Percentiles rank a stretch among this genome's conserved stretches.
These are phyloP conservation scores for Halophytophthora batemanensis DNA, from an alignment of 352 stramenopile species.

Conservation along the genomic window DNA sequence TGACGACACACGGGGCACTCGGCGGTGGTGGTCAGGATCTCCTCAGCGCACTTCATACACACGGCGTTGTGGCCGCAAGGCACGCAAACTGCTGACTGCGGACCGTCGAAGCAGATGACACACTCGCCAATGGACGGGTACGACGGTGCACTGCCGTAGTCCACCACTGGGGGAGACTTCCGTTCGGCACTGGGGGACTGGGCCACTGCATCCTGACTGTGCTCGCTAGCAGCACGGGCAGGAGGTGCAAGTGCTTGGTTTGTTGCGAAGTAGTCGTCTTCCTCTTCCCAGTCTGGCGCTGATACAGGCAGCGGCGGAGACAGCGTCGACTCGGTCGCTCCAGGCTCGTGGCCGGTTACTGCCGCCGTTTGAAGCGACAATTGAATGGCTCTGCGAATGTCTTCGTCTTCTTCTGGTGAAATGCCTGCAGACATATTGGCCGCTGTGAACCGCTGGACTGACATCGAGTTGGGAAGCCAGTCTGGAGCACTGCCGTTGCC, in stretches of 20 bases:
- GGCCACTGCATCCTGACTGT: conserved; percentile 1
- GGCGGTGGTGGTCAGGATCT: conserved; percentile 52
- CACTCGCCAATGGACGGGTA: conserved; percentile 65
- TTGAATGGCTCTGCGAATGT: conserved; percentile 51
- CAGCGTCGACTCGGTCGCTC: conserved; percentile 1
- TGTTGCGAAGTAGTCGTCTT: conserved; percentile 5
- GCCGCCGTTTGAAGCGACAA: conserved; percentile 43
- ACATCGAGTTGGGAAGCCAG: conserved; percentile 8
- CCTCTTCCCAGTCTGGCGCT: conserved; percentile 46
- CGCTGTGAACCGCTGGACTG: not conserved
- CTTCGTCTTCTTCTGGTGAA: conserved; percentile 40
- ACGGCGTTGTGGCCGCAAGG: conserved; percentile 81
- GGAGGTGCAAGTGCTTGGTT: not conserved
- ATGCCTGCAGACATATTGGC: conserved; percentile 9
- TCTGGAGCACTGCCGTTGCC: conserved; percentile 7
- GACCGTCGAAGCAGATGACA: conserved; percentile 76
- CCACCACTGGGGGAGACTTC: conserved; percentile 22
- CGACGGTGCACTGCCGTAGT: conserved; percentile 30
- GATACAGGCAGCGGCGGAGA: conserved; percentile 33
- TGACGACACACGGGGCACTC: conserved; percentile 72
- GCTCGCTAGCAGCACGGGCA: conserved; percentile 5
- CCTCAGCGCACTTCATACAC: conserved; percentile 74
- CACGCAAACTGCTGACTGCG: conserved; percentile 71
- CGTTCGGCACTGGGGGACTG: conserved; percentile 5
- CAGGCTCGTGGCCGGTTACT: conserved; percentile 1